Base-by-base conservation (phyloP, 2,329 filamentous ascomycete genomes). In the Aspergillus tanneri region DNA sequence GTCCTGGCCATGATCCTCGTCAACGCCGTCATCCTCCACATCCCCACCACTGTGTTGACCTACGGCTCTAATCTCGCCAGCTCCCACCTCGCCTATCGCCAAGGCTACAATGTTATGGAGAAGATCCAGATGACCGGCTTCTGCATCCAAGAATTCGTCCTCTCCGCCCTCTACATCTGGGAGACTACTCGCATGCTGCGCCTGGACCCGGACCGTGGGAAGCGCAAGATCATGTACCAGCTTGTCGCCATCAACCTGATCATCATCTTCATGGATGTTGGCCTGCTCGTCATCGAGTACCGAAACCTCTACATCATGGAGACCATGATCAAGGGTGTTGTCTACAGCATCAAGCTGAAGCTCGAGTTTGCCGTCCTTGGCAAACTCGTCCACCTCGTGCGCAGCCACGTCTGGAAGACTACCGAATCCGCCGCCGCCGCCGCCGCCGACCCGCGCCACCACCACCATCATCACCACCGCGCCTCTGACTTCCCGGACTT, bases 51-150 rank as follows among this genome's bases (percentile, higher is more conserved):
- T 4, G 68, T 75, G 10, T 57, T 77, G 23, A 73, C 72, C 9
- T 75, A 69, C 49, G 73, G 73, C 32, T 68, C 66, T 34, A 75
- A 75, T 52, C 47, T 70, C n/a, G 56, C 55, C 11, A 48, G 45
- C 5, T 14, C 46, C 27, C 34, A 43, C 16, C 18, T 9, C 12
- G 43, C 49, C 10, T 74, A 66, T 49, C 60, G 64, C 14, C 48
- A 46, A 3, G 71, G 67, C 5, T 76, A 75, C 58, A 70, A 72
- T 35, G 58, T 74, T 25, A 73, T 78, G 67, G 80, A 82, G 54
- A 77, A 78, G 59, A 71, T 82, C 14, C 78, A 82, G 57, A 76
- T 82, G 60, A 77, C 76, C 5, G 68, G 78, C 6, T 82, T 82
- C 57, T 80, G 77, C 55, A 45, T 81, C 10, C 80, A 82, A 55